phyloP scores from a whole-genome alignment of 108 stramenopile genomes.

The Mediolabrus comicus region DNA sequence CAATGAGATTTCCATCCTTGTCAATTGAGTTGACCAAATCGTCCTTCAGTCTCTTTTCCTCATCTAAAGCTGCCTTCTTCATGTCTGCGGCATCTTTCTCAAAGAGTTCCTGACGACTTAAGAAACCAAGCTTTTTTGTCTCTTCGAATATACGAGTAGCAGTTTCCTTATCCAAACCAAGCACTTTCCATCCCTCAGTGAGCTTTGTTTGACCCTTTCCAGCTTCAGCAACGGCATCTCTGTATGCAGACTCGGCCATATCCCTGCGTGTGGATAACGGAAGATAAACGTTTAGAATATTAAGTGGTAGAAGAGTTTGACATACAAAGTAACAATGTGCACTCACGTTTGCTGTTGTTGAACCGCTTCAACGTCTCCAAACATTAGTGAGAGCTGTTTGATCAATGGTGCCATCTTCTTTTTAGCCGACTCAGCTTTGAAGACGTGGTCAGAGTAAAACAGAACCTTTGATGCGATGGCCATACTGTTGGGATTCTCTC shows the following conservation, averaged over 20 bases:
- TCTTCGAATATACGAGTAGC: constrained; percentile 74
- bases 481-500: constrained; percentile 54
- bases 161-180: constrained; percentile 76
- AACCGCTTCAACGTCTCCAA: constrained; percentile 20
- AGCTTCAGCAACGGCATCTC: constrained; percentile 53
- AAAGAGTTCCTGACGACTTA: constrained; percentile 39
- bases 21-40: constrained; percentile 49
- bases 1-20: constrained; percentile 53
- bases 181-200: constrained; percentile 81
- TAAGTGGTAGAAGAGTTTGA: too few relatives aligned
- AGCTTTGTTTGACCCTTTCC: constrained; percentile 64
- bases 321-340: not conserved
- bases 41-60: constrained; percentile 48
- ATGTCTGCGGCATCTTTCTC: constrained; percentile 9
- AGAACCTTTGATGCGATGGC: constrained; percentile 73
- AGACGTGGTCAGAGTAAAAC: constrained; percentile 77
- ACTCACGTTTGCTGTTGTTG: constrained; percentile 54
- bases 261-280: constrained; percentile 43
- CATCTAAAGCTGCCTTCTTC: constrained; percentile 55
- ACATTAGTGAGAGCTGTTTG: constrained; percentile 11
- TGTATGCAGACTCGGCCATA: constrained; percentile 82
- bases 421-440: constrained; percentile 52
- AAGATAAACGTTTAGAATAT: constrained; percentile 1
- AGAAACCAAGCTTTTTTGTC: constrained; percentile 61
- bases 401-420: constrained; percentile 30